These are phyloP conservation scores for Pythium aristosporum DNA, from an alignment of 352 stramenopile species.

Conservation along the genomic window DNA sequence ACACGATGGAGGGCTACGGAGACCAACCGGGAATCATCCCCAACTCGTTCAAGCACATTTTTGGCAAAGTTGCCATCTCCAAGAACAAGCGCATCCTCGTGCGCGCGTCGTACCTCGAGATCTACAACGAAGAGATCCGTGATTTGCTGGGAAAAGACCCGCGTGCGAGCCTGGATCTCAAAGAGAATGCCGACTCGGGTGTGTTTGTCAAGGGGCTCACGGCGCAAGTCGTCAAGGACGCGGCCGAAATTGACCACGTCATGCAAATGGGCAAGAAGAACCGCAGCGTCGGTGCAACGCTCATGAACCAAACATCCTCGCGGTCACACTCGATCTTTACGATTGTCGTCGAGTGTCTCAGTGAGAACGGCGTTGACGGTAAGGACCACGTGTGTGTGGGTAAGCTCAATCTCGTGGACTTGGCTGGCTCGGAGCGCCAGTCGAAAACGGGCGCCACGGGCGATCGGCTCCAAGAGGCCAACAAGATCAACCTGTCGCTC, in stretches of 20 bases:
- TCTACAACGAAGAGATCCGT: conserved; percentile 98
- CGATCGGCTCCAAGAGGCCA: conserved; percentile 72
- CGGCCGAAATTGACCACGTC: conserved; percentile 90
- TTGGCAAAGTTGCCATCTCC: conserved; percentile 84
- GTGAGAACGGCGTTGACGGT: conserved; percentile 57
- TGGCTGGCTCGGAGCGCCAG: conserved; percentile 72
- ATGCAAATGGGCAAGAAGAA: conserved; percentile 95
- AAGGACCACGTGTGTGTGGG: conserved; percentile 93
- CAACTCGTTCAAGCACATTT: conserved; percentile 91
- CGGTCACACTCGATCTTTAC: conserved; percentile 98
- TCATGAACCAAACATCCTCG: conserved; percentile 98
- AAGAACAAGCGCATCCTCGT: conserved; percentile 96
- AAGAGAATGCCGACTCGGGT: conserved; percentile 90
- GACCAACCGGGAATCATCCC: conserved; percentile 87
- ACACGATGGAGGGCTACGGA: conserved; percentile 85
- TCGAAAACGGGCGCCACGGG: conserved; percentile 73
- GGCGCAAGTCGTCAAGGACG: conserved; percentile 84
- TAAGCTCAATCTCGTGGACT: conserved; percentile 94
- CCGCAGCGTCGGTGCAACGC: conserved; percentile 92
- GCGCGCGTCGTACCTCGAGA: conserved; percentile 94
- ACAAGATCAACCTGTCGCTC: conserved; percentile 79
- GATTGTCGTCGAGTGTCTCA: conserved; percentile 93
- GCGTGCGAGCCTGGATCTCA: conserved; percentile 80
- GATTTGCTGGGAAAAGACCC: conserved; percentile 92
- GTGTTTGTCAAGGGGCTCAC: conserved; percentile 90